Evolutionary conservation across 441 rosid species (phyloP), one percentile per base, ranked within the genome.

Genomic region (Lepidium campestre): DNA sequence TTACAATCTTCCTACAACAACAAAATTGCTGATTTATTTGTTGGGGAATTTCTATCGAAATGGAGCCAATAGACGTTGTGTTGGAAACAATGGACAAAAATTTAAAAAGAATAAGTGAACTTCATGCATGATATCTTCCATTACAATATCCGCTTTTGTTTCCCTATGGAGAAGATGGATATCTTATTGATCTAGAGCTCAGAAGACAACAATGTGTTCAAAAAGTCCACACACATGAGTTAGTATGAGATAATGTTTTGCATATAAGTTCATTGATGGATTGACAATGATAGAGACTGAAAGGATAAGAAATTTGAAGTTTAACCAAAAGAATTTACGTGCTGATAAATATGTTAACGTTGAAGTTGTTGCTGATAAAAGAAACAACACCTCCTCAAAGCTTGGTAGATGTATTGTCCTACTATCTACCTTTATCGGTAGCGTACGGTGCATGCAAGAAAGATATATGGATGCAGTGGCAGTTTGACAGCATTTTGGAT

Each of bases 401-500:
- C 20, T 44, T 7, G 57, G 67, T n/a, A 32, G 1, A 6, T 0
- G 15, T 5, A 13, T 32, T 10, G 35, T 62, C 10, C 6, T 62
- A 22, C 56, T 56, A n/a, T 35, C 46, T 13, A 19, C 45, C 4
- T 62, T 8, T 46, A 22, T 62, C 9, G 56, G 46, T 8, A 18
- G 67, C 10, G 4, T 45, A 4, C 2, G 67, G 3, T 62, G 35
- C 8, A 47, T 62, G 46, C 14, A 10, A 0, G 44, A 62, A n/a
- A 62, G 35, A 8, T 62, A 62, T 11, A 62, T 13, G 56, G 34
- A 62, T 35, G 67, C 45, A 47, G 47, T 62, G 56, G 45, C 22
- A 4, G 22, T 62, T 34, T 47, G 67, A 14, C 15, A 5, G 23
- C 8, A 35, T 22, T 62, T 32, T 62, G 67, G 67, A 2, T 62